Conservation (phyloP, 2,329 filamentous ascomycete genomes). For the Beauveria caledonica region DNA sequence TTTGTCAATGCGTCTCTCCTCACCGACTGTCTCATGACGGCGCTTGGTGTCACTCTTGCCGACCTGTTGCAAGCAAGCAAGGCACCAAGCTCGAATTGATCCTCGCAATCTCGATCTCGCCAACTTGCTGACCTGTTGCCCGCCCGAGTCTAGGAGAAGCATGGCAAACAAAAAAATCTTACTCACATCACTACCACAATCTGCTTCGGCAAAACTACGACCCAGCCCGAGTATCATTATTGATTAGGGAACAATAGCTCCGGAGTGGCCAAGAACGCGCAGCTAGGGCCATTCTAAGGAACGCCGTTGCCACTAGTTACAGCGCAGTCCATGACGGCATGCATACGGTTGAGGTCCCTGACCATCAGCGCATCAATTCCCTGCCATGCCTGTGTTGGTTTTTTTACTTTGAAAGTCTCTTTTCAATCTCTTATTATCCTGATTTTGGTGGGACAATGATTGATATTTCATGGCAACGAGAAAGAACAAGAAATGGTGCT, state of each 20-base stretch:
- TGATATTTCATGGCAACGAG: no score
- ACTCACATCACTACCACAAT: neutral
- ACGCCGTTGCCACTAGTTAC: neutral
- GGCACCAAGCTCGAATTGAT: neutral
- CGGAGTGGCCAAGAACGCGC: neutral
- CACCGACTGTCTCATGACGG: neutral
- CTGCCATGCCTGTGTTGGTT: neutral
- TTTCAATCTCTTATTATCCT: neutral
- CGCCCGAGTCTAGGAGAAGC: no score
- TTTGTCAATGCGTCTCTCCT: neutral
- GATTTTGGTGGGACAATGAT: no score
- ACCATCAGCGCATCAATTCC: neutral
- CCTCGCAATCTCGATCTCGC: neutral
- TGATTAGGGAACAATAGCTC: neutral
- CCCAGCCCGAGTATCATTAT: neutral
- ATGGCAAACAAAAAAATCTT: neutral
- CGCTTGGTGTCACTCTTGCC: neutral
- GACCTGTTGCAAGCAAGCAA: neutral
- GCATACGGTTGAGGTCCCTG: neutral
- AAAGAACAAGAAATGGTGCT: no score
- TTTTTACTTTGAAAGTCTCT: neutral
- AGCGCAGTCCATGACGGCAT: constrained; percentile 4
- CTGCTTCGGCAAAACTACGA: no score
- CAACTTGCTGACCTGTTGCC: neutral
- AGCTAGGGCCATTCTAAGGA: neutral